Evolutionary conservation across 139 green algal genomes (phyloP).

Genomic region (Microglena sp.): DNA sequence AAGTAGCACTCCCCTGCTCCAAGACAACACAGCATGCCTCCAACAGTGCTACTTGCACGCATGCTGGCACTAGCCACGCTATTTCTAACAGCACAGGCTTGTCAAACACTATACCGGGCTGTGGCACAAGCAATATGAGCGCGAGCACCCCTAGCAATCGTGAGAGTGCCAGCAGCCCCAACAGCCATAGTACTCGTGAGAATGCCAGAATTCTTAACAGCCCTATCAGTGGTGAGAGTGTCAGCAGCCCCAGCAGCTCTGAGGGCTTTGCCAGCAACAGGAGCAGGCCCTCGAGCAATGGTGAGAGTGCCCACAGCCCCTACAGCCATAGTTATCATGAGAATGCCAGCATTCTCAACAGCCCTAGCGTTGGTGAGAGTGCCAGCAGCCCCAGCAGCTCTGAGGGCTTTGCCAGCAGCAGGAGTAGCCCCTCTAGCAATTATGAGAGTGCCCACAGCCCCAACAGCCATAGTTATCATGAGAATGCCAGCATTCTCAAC

Average conservation of each 20-base stretch:
- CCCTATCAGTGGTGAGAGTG: too few relatives aligned
- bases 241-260: conserved; percentile 3
- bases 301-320: not conserved
- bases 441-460: not conserved
- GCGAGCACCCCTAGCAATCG: not conserved
- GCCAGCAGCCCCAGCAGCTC: conserved; percentile 1
- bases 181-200: not conserved
- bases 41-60: too few relatives aligned
- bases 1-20: too few relatives aligned
- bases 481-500: not conserved
- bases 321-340: not conserved
- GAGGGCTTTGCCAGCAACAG: not conserved
- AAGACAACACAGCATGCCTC: too few relatives aligned
- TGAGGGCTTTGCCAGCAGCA: not conserved
- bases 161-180: not conserved
- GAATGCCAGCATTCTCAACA: too few relatives aligned
- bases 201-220: too few relatives aligned
- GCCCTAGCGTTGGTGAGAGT: too few relatives aligned
- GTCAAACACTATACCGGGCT: not conserved
- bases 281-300: not conserved
- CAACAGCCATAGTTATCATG: not conserved
- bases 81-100: too few relatives aligned
- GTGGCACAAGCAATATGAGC: not conserved
- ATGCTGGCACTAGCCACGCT: too few relatives aligned
- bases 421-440: not conserved